Evolutionary conservation across 441 rosid genomes (phyloP), one percentile per base, ranked within the genome.

Genomic region (Syzygium malaccense): DNA sequence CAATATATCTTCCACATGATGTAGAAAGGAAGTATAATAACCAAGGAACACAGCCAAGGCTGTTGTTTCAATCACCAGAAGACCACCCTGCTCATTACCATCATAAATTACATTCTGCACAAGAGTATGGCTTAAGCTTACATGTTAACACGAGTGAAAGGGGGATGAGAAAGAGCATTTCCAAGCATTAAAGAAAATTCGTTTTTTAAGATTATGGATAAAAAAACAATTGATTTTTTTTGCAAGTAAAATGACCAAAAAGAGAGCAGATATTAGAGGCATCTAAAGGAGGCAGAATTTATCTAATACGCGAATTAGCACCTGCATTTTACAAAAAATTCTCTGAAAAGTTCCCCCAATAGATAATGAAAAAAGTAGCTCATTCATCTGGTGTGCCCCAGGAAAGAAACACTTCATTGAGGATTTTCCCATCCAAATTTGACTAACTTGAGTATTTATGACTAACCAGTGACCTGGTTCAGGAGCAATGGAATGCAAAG

Each of bases 21-120:
- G 89, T 48, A 94, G 87, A 91, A 92, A 93, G 54, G 91, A 91
- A 89, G 93, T 88, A 94, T 93, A 91, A 89, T 93, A 93, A 85
- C 85, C 90, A 89, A 91, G 60, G 88, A 94, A 93, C 91, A 90
- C 92, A 87, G 87, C 91, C 92, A 95, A 88, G 88, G 98, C 96
- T 87, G 89, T 89, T 54, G 94, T 89, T 92, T 98, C 99, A 91
- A 97, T 91, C 88, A 95, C 89, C 88, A 95, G 88, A 91, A 91
- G 91, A 90, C 97, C 96, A 91, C 98, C 99, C 99, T 98, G 99
- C 37, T 89, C 92, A 90, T 78, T 88, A 93, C 90, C 91, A 93
- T 86, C 86, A 91, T 84, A 79, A 87, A 90, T 92, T 89, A 91
- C 55, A 85, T 89, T 91, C 80, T 88, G 89, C 78, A 7, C 75